A percentile compares a stretch with the other conserved stretches of the same genome.
Evolutionary conservation across 768 basidiomycete species (phyloP).

Genomic region (Phaeolepiota aurea): DNA sequence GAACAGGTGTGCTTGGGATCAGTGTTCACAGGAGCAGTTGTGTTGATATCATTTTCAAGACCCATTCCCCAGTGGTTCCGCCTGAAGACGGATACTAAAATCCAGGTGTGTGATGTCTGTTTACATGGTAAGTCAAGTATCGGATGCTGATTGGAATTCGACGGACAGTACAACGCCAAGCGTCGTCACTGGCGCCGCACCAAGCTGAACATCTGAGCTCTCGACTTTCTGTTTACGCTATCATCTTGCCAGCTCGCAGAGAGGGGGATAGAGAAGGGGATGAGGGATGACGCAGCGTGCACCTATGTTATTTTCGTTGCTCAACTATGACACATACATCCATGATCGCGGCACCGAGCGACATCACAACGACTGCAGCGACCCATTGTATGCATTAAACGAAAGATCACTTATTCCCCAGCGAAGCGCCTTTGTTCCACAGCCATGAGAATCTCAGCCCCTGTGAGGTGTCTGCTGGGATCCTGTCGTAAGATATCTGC

Average conservation of each 20-base stretch:
- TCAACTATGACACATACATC: neutral
- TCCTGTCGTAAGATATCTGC: too few relatives aligned
- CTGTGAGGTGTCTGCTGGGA: too few relatives aligned
- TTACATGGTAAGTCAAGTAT: neutral
- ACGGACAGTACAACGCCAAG: constrained; percentile 79
- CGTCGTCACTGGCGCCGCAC: constrained; percentile 99
- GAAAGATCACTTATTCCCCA: too few relatives aligned
- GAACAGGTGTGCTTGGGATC: constrained; percentile 64
- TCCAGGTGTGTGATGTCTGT: constrained; percentile 48
- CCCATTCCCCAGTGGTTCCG: constrained; percentile 99
- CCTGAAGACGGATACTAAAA: constrained; percentile 92
- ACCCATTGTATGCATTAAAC: too few relatives aligned
- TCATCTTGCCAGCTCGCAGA: neutral
- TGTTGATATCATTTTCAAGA: constrained; percentile 24
- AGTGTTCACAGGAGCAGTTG: neutral
- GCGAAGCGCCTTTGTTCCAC: too few relatives aligned
- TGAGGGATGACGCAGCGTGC: neutral
- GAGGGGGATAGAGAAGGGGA: neutral
- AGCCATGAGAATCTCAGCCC: too few relatives aligned
- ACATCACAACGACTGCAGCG: too few relatives aligned
- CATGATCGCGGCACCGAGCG: neutral
- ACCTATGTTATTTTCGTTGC: neutral
- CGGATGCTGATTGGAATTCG: constrained; percentile 4
- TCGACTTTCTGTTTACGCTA: neutral
- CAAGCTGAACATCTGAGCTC: constrained; percentile 86